A percentile compares a stretch with the other conserved stretches of the same genome.
Evolutionary conservation across 2,329 filamentous ascomycete species (phyloP).

Genomic region (Botrytis cinerea): DNA sequence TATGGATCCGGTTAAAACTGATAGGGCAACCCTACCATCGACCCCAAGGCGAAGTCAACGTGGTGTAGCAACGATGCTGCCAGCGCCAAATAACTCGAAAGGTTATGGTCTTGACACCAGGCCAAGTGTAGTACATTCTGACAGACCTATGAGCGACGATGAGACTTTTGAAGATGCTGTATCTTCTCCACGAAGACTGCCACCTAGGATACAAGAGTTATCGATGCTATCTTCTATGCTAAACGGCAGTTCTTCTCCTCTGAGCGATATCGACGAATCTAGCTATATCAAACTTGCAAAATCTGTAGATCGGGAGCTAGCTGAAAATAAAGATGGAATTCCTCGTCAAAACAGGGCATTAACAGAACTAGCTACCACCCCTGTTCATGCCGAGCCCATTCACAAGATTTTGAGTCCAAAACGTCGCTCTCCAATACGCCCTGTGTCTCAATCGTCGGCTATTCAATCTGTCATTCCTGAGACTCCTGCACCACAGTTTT

Average conservation of each 20-base stretch:
- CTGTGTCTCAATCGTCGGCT: slow-evolving; percentile 25
- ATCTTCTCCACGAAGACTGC: slow-evolving; percentile 31
- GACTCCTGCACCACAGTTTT: slow-evolving; percentile 31
- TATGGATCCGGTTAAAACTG: not conserved
- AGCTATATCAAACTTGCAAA: slow-evolving; percentile 35
- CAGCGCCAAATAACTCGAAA: slow-evolving; percentile 23
- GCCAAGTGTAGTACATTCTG: slow-evolving; percentile 46
- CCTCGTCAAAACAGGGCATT: not conserved
- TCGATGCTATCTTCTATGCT: not conserved
- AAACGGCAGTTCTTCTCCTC: slow-evolving; percentile 27
- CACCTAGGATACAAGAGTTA: not conserved
- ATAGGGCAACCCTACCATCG: slow-evolving; percentile 1
- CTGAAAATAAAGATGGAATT: not conserved
- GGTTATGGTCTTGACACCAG: slow-evolving; percentile 50
- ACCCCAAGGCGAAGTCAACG: slow-evolving; percentile 24
- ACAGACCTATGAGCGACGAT: slow-evolving; percentile 29
- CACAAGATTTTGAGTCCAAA: too few species aligned
- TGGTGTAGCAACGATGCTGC: slow-evolving; percentile 3
- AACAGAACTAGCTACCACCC: not conserved
- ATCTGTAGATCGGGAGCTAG: slow-evolving; percentile 1
- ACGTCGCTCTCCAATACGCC: not conserved
- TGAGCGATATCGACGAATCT: slow-evolving; percentile 38
- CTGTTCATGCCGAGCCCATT: not conserved
- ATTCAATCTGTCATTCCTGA: slow-evolving; percentile 36
- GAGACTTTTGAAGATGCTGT: slow-evolving; percentile 38